These are phyloP conservation scores for Mucor saturninus DNA, from an alignment of 371 early-diverging fungal species.

Conservation along the genomic window DNA sequence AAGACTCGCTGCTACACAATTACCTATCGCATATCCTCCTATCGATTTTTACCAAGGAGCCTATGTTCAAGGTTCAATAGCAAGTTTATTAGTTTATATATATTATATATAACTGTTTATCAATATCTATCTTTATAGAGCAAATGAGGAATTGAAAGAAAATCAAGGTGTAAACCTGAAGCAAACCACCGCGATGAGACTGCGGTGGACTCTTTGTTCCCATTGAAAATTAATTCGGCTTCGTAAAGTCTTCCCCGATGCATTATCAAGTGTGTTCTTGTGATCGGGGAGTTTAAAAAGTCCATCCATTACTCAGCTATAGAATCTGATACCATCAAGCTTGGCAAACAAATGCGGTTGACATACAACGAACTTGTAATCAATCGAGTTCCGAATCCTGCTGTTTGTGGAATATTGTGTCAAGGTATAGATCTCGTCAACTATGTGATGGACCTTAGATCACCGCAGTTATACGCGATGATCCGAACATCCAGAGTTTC, in stretches of 20 bases:
- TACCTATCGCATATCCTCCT: background rate
- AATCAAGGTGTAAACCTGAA: constrained; percentile 19
- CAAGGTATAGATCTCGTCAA: constrained; percentile 12
- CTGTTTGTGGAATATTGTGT: constrained; percentile 23
- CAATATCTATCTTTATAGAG: constrained; percentile 19
- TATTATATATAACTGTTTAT: constrained; percentile 14
- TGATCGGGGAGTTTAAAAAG: constrained; percentile 21
- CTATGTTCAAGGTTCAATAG: constrained; percentile 16
- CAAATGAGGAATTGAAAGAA: constrained; percentile 15
- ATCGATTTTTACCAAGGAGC: constrained; percentile 13
- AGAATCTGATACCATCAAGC: constrained; percentile 22
- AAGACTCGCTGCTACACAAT: constrained; percentile 10
- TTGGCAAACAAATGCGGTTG: constrained; percentile 18
- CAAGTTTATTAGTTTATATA: too few species aligned
- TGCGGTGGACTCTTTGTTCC: too few species aligned
- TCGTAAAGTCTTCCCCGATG: constrained; percentile 16
- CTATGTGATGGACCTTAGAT: constrained; percentile 16
- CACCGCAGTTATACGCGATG: constrained; percentile 21
- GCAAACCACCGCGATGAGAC: too few species aligned
- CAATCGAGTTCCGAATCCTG: constrained; percentile 11
- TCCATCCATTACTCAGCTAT: constrained; percentile 16
- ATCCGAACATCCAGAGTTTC: constrained; percentile 10
- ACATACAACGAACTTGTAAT: constrained; percentile 20
- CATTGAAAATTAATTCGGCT: too few species aligned
- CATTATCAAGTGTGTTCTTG: constrained; percentile 16